phyloP scores from a whole-genome alignment of 768 basidiomycete species.

The Mycena haematopus region DNA sequence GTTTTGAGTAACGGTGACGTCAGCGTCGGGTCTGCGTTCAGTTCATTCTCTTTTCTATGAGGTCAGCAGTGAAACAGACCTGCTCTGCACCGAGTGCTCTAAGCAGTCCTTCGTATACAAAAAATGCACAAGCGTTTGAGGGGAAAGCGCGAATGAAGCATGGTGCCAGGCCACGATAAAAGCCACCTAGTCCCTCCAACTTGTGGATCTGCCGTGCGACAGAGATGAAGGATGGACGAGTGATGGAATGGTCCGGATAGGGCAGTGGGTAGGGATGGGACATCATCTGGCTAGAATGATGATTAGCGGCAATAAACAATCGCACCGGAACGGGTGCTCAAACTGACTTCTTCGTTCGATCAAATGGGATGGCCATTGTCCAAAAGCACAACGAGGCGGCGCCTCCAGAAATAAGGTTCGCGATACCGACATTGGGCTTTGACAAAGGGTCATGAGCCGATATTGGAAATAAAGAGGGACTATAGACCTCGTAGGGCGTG shows the following conservation, averaged over 20 bases:
- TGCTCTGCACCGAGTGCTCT: slow-evolving; percentile 68
- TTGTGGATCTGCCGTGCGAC: slow-evolving; percentile 61
- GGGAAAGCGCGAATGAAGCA: slow-evolving; percentile 78
- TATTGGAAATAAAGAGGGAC: slow-evolving; percentile 10
- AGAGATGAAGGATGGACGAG: slow-evolving; percentile 52
- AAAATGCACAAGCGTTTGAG: slow-evolving; percentile 78
- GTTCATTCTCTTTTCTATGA: background rate
- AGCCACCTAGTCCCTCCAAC: slow-evolving; percentile 60
- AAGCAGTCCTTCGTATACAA: slow-evolving; percentile 82
- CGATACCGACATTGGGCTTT: slow-evolving; percentile 64
- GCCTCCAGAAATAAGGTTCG: slow-evolving; percentile 73
- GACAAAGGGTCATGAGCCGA: slow-evolving; percentile 6
- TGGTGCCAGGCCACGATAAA: slow-evolving; percentile 71
- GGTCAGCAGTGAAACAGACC: slow-evolving; percentile 42
- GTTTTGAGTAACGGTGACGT: slow-evolving; percentile 1
- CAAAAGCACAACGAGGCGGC: slow-evolving; percentile 69
- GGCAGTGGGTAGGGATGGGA: slow-evolving; percentile 55
- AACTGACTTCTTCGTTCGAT: slow-evolving; percentile 83
- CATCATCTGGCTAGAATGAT: slow-evolving; percentile 65
- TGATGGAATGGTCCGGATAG: slow-evolving; percentile 43
- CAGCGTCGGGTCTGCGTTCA: slow-evolving; percentile 46
- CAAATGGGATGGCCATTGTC: slow-evolving; percentile 74
- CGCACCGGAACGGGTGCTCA: slow-evolving; percentile 2
- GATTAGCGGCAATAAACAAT: slow-evolving; percentile 12
- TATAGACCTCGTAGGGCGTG: slow-evolving; percentile 62